Base-by-base conservation (phyloP, 345 rosid species). In the Passiflora organensis region DNA sequence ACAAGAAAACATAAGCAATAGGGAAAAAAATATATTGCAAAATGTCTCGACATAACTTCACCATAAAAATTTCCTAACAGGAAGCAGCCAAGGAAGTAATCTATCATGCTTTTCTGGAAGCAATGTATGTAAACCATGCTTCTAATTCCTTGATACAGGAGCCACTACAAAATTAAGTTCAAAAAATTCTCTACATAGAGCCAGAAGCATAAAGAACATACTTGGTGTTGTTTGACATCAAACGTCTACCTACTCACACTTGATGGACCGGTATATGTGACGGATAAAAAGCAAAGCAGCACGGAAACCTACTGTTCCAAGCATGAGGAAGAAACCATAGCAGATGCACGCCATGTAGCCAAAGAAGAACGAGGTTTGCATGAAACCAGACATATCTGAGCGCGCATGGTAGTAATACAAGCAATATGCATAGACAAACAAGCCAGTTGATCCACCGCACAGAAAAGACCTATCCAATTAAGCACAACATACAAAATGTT, bases 321-420 rank as follows among this genome's bases (percentile, higher is more conserved):
- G 91, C 95, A 87, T 82, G 43, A 87, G 85, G 78, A 87, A 80
- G 89, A 87, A 82, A 20, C 89, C 85, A 52, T 80, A 84, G 67
- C 95, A 87, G 66, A 84, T 77, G 80, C 91, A 87, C 39, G 89
- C 89, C 95, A 87, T 84, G 73, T 87, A 87, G 15, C 89, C 89
- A 43, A 84, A 87, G 83, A 84, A 87, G 76, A 84, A 87, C 0
- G 95, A 82, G 24, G 89, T 84, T 73, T 87, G 89, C 91, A 87
- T 84, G 74, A 87, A 84, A 43, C 95, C 95, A 0, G 95, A 87
- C 91, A 84, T 82, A 56, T 84, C 87, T 6, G 93, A 84, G 43
- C 87, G 67, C 1, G 95, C 54, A 4, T 28, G 64, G 79, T 82
- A 84, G 56, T 82, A 84, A 55, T 86, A 83, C 70, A 83, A 65